These are phyloP conservation scores for Mycena rosella DNA, from an alignment of 768 basidiomycete genomes.

Conservation along the genomic window DNA sequence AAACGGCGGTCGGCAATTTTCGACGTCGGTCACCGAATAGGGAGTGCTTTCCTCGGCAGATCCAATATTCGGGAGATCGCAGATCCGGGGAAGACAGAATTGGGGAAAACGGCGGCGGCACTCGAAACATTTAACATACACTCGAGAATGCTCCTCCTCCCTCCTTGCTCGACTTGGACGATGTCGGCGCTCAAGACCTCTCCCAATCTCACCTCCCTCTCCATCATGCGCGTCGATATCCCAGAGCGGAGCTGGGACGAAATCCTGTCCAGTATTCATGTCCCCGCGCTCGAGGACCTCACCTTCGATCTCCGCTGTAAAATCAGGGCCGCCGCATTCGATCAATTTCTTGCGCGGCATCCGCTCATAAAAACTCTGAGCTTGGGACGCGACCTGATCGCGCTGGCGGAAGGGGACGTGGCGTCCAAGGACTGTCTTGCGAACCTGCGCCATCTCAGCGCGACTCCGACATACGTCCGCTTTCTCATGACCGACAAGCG, in stretches of 20 bases:
- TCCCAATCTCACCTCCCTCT: constrained; percentile 27
- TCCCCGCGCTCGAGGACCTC: constrained; percentile 18
- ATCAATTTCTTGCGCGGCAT: constrained; percentile 25
- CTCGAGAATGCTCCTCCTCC: constrained; percentile 31
- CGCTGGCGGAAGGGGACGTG: constrained; percentile 11
- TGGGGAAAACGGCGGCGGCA: no score
- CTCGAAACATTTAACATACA: constrained; percentile 25
- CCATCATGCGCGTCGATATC: constrained; percentile 28
- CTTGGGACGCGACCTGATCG: constrained; percentile 20
- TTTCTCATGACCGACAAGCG: constrained; percentile 19
- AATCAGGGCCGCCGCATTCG: constrained; percentile 7
- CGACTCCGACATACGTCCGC: constrained; percentile 12
- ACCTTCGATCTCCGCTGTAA: constrained; percentile 22
- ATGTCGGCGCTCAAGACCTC: constrained; percentile 15
- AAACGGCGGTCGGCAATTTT: constrained; percentile 1
- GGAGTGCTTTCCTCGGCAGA: constrained; percentile 9
- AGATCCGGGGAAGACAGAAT: neutral
- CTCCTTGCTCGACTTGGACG: constrained; percentile 28
- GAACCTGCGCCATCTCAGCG: constrained; percentile 10
- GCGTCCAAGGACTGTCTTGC: constrained; percentile 17
- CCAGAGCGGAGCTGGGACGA: constrained; percentile 25
- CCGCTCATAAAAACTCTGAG: constrained; percentile 19
- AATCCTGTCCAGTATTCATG: constrained; percentile 18
- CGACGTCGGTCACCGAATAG: constrained; percentile 18
- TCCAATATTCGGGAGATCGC: neutral